These are phyloP conservation scores for Mycena belliarum DNA, from an alignment of 768 basidiomycete species.

Conservation along the genomic window DNA sequence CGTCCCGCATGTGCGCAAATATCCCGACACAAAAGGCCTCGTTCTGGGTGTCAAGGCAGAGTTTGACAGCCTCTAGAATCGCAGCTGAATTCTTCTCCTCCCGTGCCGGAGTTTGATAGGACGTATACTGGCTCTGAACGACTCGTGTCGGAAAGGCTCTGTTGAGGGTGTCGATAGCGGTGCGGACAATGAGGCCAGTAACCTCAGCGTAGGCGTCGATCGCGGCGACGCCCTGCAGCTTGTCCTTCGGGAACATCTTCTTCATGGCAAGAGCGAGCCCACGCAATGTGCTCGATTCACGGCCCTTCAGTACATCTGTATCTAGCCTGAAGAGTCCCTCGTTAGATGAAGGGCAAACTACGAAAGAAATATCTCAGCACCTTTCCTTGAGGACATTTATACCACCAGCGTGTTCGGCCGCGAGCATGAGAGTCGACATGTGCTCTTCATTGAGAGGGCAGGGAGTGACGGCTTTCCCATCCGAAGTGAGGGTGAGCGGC, in stretches of 20 bases:
- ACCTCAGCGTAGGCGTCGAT: not conserved
- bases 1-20: constrained; percentile 15
- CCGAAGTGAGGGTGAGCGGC: not conserved
- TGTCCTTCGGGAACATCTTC: not conserved
- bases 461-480: not conserved
- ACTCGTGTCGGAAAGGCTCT: constrained; percentile 10
- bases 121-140: not conserved
- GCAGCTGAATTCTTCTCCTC: not conserved
- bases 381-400: constrained; percentile 6
- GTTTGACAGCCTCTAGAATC: constrained; percentile 10
- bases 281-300: not conserved
- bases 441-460: constrained; percentile 12
- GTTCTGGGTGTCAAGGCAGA: constrained; percentile 11
- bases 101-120: not conserved
- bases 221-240: not conserved
- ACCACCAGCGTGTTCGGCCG: constrained; percentile 8
- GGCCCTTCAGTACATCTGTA: constrained; percentile 8
- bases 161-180: not conserved
- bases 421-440: not conserved
- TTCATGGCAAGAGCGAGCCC: not conserved
- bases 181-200: not conserved
- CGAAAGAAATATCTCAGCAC: not conserved
- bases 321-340: not conserved
- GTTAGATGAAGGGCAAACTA: not conserved
- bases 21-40: not conserved